phyloP scores from a whole-genome alignment of 1,284 basidiomycete species.

The Trametes sp. region DNA sequence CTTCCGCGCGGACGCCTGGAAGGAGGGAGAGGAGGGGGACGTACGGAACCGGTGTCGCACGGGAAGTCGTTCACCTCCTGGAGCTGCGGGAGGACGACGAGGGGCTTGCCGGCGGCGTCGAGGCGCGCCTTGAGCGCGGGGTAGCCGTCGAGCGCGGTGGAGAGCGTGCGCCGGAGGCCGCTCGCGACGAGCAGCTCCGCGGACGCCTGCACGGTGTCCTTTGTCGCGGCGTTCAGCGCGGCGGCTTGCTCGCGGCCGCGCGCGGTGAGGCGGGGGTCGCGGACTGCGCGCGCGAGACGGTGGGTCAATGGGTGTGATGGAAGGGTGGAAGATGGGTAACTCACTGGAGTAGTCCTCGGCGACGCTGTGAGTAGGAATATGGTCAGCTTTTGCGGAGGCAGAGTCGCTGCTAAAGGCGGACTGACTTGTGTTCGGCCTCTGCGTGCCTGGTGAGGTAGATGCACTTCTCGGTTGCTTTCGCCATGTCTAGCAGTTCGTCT shows the following conservation, averaged over 20 bases:
- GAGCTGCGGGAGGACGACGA: slow-evolving; percentile 42
- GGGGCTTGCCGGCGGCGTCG: slow-evolving; percentile 40
- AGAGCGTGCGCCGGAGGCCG: slow-evolving; percentile 43
- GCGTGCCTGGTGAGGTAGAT: slow-evolving; percentile 44
- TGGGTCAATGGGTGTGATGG: not conserved
- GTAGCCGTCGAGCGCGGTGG: slow-evolving; percentile 44
- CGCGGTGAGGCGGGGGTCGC: slow-evolving; percentile 39
- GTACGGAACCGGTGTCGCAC: slow-evolving; percentile 43
- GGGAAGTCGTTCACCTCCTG: slow-evolving; percentile 43
- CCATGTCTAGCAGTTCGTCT: slow-evolving; percentile 24
- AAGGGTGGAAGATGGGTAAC: not conserved
- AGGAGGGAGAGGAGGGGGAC: slow-evolving; percentile 16
- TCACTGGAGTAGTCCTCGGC: slow-evolving; percentile 37
- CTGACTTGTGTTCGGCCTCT: slow-evolving; percentile 44
- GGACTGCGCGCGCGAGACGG: slow-evolving; percentile 38
- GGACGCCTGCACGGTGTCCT: slow-evolving; percentile 42
- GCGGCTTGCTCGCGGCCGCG: slow-evolving; percentile 43
- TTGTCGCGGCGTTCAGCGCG: slow-evolving; percentile 39
- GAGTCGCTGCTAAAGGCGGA: too few species aligned
- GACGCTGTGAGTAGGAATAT: too few species aligned
- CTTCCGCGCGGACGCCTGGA: too few species aligned
- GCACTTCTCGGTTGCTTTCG: slow-evolving; percentile 40
- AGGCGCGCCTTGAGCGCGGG: slow-evolving; percentile 37
- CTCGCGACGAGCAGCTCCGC: slow-evolving; percentile 45
- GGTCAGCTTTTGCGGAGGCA: too few species aligned